These are phyloP conservation scores for Raphanus hybrid DNA, from an alignment of 441 rosid genomes.

Conservation along the genomic window DNA sequence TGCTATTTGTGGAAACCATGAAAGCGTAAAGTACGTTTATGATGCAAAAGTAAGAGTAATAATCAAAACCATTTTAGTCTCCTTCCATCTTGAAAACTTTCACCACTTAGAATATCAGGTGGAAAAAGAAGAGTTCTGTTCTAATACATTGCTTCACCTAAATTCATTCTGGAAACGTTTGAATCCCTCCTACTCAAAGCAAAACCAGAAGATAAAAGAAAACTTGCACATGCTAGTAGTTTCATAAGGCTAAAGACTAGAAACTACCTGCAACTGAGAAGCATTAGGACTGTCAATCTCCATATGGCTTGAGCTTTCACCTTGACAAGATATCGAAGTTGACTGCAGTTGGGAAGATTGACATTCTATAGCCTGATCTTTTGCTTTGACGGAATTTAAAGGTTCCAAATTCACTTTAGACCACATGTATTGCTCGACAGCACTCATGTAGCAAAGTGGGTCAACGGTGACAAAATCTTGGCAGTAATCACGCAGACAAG, in stretches of 20 bases:
- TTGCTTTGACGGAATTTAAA: slow-evolving; percentile 47
- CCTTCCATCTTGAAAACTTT: background rate
- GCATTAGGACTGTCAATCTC: slow-evolving; percentile 53
- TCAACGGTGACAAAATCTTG: slow-evolving; percentile 73
- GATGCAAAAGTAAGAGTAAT: background rate
- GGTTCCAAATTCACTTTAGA: slow-evolving; percentile 61
- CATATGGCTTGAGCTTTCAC: slow-evolving; percentile 57
- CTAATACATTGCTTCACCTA: background rate
- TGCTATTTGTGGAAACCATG: slow-evolving; percentile 1
- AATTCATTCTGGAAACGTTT: background rate
- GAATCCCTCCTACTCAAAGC: background rate
- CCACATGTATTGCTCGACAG: slow-evolving; percentile 71
- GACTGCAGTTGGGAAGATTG: slow-evolving; percentile 49
- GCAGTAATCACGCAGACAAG: slow-evolving; percentile 61
- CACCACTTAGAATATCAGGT: too few species aligned
- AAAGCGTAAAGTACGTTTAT: background rate
- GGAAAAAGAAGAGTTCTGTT: too few species aligned
- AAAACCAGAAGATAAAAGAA: background rate
- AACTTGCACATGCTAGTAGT: background rate
- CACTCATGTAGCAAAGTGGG: slow-evolving; percentile 76
- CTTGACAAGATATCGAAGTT: slow-evolving; percentile 51
- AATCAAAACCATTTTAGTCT: background rate
- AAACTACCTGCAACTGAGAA: slow-evolving; percentile 63
- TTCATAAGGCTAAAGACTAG: background rate
- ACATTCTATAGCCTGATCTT: slow-evolving; percentile 46